Evolutionary conservation across 2,329 filamentous ascomycete genomes (phyloP).

Genomic region (Diaporthe velutina): DNA sequence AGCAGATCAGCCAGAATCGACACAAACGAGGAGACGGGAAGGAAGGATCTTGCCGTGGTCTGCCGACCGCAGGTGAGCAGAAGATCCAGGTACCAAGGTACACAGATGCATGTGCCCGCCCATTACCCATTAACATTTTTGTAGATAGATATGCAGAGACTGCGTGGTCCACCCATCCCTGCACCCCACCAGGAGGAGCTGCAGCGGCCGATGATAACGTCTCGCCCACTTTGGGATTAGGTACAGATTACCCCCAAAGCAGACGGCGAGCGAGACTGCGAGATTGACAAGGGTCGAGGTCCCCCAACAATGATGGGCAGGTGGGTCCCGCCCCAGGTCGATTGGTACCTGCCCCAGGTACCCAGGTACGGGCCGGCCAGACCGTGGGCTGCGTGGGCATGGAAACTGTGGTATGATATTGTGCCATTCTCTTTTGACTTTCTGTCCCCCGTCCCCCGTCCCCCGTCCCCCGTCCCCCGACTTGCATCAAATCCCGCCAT

Average conservation of each 20-base stretch:
- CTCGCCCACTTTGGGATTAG: constrained; percentile 13
- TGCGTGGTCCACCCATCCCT: not conserved
- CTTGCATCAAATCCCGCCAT: constrained; percentile 28
- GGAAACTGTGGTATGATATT: not conserved
- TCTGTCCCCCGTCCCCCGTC: constrained; percentile 15
- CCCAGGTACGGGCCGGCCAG: not conserved
- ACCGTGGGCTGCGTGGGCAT: not conserved
- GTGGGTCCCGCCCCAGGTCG: not conserved
- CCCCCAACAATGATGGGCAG: constrained; percentile 4
- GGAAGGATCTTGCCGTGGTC: constrained; percentile 23
- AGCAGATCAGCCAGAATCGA: not conserved
- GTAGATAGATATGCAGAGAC: not conserved
- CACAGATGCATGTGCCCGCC: not conserved
- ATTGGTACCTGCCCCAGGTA: not conserved
- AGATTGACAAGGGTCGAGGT: constrained; percentile 22
- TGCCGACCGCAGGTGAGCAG: constrained; percentile 3
- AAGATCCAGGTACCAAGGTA: constrained; percentile 9
- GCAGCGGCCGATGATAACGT: constrained; percentile 19
- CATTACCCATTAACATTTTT: too few species aligned
- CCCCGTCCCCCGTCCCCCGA: too few species aligned
- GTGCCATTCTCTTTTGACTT: constrained; percentile 27
- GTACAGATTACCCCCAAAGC: constrained; percentile 14
- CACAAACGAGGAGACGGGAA: not conserved
- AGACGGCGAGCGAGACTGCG: not conserved
- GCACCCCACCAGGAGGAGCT: not conserved